Conservation (phyloP, 1,284 basidiomycete species). For the Apiotrichum gracile region DNA sequence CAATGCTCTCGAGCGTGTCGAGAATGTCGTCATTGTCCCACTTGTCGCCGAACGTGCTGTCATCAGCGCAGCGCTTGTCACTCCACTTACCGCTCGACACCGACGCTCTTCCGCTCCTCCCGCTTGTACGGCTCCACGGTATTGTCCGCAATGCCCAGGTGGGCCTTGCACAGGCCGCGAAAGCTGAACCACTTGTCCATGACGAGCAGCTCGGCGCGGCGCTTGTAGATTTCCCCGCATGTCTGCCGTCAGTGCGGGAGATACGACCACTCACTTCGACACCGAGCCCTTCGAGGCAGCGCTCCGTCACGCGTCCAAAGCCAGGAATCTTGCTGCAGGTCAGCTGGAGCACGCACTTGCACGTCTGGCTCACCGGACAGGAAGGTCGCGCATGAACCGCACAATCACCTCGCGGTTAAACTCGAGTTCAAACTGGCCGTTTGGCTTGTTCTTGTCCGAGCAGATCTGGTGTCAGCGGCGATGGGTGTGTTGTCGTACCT, state of each 20-base stretch:
- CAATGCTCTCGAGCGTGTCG: conserved; percentile 68
- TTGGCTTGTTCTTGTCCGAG: conserved; percentile 94
- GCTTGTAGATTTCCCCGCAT: conserved; percentile 75
- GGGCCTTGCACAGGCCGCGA: conserved; percentile 62
- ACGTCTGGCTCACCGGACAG: conserved; percentile 28
- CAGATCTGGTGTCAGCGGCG: conserved; percentile 60
- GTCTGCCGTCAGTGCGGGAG: conserved; percentile 51
- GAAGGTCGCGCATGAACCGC: conserved; percentile 54
- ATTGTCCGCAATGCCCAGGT: conserved; percentile 81
- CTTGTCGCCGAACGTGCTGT: conserved; percentile 69
- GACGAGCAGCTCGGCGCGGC: conserved; percentile 64
- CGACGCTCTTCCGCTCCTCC: conserved; percentile 81
- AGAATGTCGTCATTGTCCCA: conserved; percentile 62
- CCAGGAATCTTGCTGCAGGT: conserved; percentile 59
- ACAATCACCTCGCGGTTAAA: conserved; percentile 62
- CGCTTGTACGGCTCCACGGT: conserved; percentile 65
- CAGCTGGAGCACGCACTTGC: neutral
- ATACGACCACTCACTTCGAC: conserved; percentile 59
- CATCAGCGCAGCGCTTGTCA: too few species aligned
- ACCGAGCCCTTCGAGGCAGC: conserved; percentile 75
- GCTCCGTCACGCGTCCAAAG: conserved; percentile 79
- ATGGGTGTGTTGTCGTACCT: conserved; percentile 50
- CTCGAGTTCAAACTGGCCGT: conserved; percentile 75
- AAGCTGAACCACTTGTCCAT: conserved; percentile 82
- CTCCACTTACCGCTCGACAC: conserved; percentile 68